Percentiles rank a stretch among this genome's conserved stretches.
Conservation (phyloP, 176 grass and related monocot genomes). For the Calamus simplicifolius region DNA sequence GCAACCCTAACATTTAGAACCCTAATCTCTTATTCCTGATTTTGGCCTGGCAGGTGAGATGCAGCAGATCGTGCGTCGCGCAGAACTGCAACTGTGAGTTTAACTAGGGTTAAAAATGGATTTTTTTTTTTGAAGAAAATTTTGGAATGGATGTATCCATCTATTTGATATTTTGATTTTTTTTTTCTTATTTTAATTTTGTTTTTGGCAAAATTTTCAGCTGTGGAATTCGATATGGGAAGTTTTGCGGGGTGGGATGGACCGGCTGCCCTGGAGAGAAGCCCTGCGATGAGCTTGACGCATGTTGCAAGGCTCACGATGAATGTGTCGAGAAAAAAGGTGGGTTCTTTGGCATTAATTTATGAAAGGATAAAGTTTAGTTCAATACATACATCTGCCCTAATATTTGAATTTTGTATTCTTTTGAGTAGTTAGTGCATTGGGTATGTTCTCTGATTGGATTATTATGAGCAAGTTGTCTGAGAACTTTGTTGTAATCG, state of each 20-base stretch:
- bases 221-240: slow-evolving; percentile 79
- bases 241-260: slow-evolving; percentile 84
- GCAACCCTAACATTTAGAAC: too few relatives aligned
- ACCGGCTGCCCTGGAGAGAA: slow-evolving; percentile 80
- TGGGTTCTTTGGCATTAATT: slow-evolving; percentile 3
- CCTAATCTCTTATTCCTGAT: background rate
- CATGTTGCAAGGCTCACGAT: slow-evolving; percentile 81
- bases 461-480: too few relatives aligned
- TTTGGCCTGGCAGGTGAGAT: slow-evolving; percentile 15
- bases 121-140: background rate
- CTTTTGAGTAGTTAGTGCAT: too few relatives aligned
- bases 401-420: too few relatives aligned
- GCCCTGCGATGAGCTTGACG: slow-evolving; percentile 91
- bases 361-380: too few relatives aligned
- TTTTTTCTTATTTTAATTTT: background rate
- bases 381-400: too few relatives aligned
- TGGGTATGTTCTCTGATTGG: too few relatives aligned
- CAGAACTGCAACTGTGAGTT: slow-evolving; percentile 68
- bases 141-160: too few relatives aligned
- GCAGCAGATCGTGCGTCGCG: slow-evolving; percentile 68
- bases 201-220: slow-evolving; percentile 18
- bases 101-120: background rate
- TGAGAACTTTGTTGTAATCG: too few relatives aligned
- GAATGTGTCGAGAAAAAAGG: slow-evolving; percentile 87
- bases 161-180: background rate